Base-by-base conservation (phyloP, 2,329 filamentous ascomycete species). In the Alternaria metachromatica region DNA sequence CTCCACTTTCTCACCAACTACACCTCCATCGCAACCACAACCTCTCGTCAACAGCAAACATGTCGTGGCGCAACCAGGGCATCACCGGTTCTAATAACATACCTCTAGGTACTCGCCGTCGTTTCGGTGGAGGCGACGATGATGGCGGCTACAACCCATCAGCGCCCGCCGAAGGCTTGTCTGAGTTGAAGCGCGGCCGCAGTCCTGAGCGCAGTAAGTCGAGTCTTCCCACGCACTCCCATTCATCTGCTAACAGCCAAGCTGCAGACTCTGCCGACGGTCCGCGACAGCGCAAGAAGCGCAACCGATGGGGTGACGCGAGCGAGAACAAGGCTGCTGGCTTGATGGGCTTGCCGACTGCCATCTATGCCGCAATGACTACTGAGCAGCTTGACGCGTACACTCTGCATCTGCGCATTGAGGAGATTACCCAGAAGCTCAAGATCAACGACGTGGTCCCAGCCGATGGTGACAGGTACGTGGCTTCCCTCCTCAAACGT, bases 21-120 rank as follows among this genome's bases (percentile, higher is more conserved):
- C 49, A 53, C 20, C 20, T 53, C 9, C 49, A 53, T 53, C 49
- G 49, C 45, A 15, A 37, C 41, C 28, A 48, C 53, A 65, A 60
- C 65, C 61, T 71, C 41, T 58, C 30, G 12, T 57, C 45, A 61
- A 67, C 61, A 59, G 62, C 61, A 69, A 82, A 49, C 45, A 90
- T 90, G 88, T 82, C 88, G 80, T 90, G 88, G 88, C 86, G 88
- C 76, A 87, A 86, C 68, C 86, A 88, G 76, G 96, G 96, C 73
- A 97, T 97, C 80, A 99, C 96, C 20, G 96, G 96, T 56, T 98
- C 96, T 48, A 99, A 99, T 83, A 98, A 97, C 78, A 97, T 99
- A 75, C 96, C 96, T 65, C 85, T 99, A 66, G 96, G 96, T 56
- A 96, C 89, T 73, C 87, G 89, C 70, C 89, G 92, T 75, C 92